phyloP scores from a whole-genome alignment of 2,329 filamentous ascomycete species.

The Trichoderma sp. region DNA sequence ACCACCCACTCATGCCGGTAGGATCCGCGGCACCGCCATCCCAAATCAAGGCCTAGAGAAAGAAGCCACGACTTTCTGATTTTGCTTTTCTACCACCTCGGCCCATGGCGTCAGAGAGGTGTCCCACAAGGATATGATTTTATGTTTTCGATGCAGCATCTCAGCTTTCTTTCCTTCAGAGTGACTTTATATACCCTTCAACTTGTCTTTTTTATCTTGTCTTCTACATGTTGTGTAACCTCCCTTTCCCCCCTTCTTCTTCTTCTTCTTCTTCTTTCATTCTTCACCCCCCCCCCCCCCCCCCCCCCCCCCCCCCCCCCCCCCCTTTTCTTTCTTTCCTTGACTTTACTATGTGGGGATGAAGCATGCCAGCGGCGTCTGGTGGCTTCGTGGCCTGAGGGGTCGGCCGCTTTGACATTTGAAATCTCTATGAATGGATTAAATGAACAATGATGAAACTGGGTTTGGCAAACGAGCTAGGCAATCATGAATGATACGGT shows the following conservation, averaged over 20 bases:
- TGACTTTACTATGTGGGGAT: background rate
- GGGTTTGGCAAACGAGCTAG: background rate
- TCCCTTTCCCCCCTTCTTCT: too few relatives aligned
- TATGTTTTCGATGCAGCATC: background rate
- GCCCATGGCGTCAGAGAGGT: background rate
- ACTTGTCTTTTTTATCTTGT: background rate
- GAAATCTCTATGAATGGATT: background rate
- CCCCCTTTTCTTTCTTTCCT: background rate
- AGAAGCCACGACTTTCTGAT: background rate
- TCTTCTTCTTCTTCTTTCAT: background rate
- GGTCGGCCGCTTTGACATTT: constrained; percentile 5
- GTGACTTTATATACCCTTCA: constrained; percentile 2
- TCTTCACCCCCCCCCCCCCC: too few relatives aligned
- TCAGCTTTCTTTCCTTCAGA: background rate
- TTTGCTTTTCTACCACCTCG: background rate
- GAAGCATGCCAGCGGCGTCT: constrained; percentile 4
- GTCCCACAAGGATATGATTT: background rate
- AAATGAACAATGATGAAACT: constrained; percentile 12
- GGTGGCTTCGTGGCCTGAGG: background rate
- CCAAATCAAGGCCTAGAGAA: constrained; percentile 8
- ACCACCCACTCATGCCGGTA: constrained; percentile 6
- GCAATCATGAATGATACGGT: constrained; percentile 11
- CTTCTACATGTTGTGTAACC: background rate
- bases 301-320: background rate
- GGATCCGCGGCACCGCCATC: background rate